Evolutionary conservation across 1,284 basidiomycete species (phyloP), one percentile per base, ranked within the genome.

Genomic region (Fereydounia khargensis): DNA sequence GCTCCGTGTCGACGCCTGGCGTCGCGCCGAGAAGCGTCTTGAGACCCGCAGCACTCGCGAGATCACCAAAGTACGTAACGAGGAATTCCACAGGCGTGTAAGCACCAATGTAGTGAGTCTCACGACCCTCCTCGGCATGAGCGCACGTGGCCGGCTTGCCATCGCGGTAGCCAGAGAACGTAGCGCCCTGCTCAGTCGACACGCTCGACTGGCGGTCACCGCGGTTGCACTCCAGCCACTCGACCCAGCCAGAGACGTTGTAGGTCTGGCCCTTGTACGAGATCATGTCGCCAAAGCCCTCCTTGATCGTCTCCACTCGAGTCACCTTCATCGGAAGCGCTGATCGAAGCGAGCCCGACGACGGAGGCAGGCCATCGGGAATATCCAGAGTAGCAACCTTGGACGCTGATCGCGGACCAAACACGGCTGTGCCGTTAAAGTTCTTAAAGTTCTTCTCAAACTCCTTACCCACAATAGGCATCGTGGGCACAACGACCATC

Each of bases 151-250:
- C 58, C 3, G 59, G 46, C 0, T 43, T 21, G 18, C 62, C 62
- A 22, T 62, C 30, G 21, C 62, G 52, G 27, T 65, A 62, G 20
- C 53, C 51, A 6, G 25, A 48, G 53, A 50, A 62, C 1, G 48
- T 52, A 1, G 50, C 53, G 1, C 42, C 47, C 7, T 39, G 23
- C 18, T 39, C 39, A 27, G 46, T 45, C 21, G 46, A 23, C n/a
- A 58, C 42, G 11, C 41, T 48, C 11, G 58, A 37, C 23, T 50
- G 47, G 25, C 48, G 41, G 27, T 42, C 50, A 23, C 60, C 58
- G 19, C 61, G 44, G 6, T 44, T 35, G 43, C 62, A 65, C 27
- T 62, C 49, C 42, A 65, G 49, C 62, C 62, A 65, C 22, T 65
- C 62, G 23, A 49, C 43, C 62, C 62, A 65, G 18, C 49, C 47